Conservation (phyloP, 768 basidiomycete species). For the Boletus patriciae region DNA sequence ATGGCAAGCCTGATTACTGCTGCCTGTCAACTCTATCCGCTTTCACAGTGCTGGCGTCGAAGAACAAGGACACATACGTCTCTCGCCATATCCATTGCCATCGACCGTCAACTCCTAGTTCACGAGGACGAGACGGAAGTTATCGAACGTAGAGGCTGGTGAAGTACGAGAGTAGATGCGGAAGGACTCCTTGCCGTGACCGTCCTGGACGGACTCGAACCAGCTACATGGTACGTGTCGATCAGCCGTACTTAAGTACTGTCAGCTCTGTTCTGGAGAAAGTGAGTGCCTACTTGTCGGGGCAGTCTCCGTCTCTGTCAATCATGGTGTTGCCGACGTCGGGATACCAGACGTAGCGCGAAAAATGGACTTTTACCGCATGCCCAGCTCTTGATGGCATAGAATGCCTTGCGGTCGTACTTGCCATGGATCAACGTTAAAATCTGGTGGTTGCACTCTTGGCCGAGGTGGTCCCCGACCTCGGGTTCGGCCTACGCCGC, state of each 20-base stretch:
- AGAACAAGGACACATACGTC: not conserved
- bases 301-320: not conserved
- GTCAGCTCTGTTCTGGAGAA: not conserved
- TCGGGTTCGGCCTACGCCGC: not conserved
- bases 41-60: not conserved
- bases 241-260: not conserved
- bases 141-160: not conserved
- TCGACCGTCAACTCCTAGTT: not conserved
- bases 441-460: not conserved
- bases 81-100: not conserved
- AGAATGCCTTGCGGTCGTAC: not conserved
- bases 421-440: constrained; percentile 4
- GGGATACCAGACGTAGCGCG: not conserved
- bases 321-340: not conserved
- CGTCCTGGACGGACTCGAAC: constrained; percentile 1
- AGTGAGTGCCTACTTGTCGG: not conserved
- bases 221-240: not conserved
- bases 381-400: constrained; percentile 7
- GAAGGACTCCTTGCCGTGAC: not conserved
- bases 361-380: constrained; percentile 3
- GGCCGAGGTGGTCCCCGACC: not conserved
- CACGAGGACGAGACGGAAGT: constrained; percentile 5
- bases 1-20: not conserved
- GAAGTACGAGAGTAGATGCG: constrained; percentile 1
- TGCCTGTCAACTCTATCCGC: not conserved